phyloP scores from a whole-genome alignment of 2,329 filamentous ascomycete genomes.

The Lasiodiplodia citricola region DNA sequence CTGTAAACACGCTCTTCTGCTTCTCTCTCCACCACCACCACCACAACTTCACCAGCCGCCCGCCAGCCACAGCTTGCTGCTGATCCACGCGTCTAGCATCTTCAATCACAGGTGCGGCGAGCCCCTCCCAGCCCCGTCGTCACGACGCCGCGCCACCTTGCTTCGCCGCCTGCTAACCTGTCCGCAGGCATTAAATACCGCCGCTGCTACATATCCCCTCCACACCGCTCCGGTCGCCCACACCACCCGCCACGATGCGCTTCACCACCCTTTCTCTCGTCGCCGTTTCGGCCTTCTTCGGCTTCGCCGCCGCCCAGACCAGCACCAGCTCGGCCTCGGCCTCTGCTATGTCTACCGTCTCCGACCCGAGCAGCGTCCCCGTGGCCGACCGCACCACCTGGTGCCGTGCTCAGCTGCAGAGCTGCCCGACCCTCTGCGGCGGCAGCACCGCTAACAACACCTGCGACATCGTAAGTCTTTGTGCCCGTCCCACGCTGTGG shows the following conservation, averaged over 20 bases:
- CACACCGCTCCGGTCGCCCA: not conserved
- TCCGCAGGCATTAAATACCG: constrained; percentile 11
- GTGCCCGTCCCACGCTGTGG: not conserved
- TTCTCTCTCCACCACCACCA: constrained; percentile 18
- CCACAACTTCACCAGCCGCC: not conserved
- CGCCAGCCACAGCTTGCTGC: constrained; percentile 1
- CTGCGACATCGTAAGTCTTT: constrained; percentile 61
- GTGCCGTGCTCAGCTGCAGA: constrained; percentile 65
- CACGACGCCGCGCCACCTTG: constrained; percentile 17
- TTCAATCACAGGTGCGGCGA: constrained; percentile 21
- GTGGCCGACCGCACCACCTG: constrained; percentile 51
- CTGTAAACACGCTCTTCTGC: constrained; percentile 11
- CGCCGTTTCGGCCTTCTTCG: constrained; percentile 20
- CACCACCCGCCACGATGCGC: constrained; percentile 19
- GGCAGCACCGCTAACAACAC: constrained; percentile 56
- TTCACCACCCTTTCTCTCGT: constrained; percentile 24
- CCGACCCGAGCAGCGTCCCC: constrained; percentile 47
- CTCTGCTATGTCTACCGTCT: constrained; percentile 3
- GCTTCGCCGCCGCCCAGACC: constrained; percentile 20
- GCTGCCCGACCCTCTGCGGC: constrained; percentile 65
- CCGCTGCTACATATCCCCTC: constrained; percentile 5
- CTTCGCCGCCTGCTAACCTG: constrained; percentile 4
- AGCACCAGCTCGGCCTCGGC: constrained; percentile 8
- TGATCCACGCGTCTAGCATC: constrained; percentile 20
- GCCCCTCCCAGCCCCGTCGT: constrained; percentile 9